Base-by-base conservation (phyloP, 345 rosid species). In the Lepidium sativum region DNA sequence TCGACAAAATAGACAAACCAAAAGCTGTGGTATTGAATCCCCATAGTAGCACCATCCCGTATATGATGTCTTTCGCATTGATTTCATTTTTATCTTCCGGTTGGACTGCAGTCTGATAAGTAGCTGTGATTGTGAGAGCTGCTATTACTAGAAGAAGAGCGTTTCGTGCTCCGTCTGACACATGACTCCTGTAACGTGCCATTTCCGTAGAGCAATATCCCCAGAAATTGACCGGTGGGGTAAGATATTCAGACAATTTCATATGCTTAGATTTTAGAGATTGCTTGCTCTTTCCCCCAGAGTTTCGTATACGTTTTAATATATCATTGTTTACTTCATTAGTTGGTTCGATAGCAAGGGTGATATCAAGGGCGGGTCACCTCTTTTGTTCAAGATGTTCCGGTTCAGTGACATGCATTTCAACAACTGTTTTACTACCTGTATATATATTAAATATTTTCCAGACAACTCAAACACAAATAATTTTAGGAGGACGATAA, bases 101-200 rank as follows among this genome's bases (percentile, higher is more conserved):
- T 41, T 65, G 54, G 10, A 2, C 62, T 8, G 44, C 62, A 0
- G 42, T n/a, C 10, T 39, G 27, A 32, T 40, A 69, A 40, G 65
- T 47, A 21, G 52, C 31, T 47, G 32, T 23, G 31, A 47, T 47
- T 12, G 21, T 13, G 0, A 47, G 15, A 47, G 31, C 52, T 47
- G 32, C 11, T 21, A 47, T 47, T 12, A 47, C 52, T 12, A 80
- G 64, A 38, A 80, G 64, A 38, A 80, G 45, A 0, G 62, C 14
- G 1, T 47, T 47, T 6, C 52, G 15, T 47, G 52, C 1, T 47
- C 52, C 31, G 4, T 47, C 52, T 47, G 52, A 11, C 9, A 47
- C 23, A 4, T 1, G 15, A 1, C 4, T 47, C 35, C 6, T 51
- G 2, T 51, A 15, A 4, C 37, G 21, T 29, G 56, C n/a, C 21